These are phyloP conservation scores for Phialemoniopsis sp. DNA, from an alignment of 2,329 filamentous ascomycete genomes.

Conservation along the genomic window DNA sequence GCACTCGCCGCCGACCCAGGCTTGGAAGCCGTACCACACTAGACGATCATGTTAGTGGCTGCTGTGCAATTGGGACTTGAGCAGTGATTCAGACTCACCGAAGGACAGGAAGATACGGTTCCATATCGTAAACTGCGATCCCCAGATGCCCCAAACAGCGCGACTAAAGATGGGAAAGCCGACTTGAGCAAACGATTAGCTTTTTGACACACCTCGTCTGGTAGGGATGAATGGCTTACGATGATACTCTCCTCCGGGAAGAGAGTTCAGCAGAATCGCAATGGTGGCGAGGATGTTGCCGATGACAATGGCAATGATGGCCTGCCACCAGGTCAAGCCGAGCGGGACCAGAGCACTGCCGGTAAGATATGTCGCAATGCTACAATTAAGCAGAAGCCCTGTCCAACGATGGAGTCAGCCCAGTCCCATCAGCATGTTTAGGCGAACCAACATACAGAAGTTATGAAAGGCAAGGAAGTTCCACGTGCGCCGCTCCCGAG, in stretches of 20 bases:
- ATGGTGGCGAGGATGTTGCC: slow-evolving; percentile 32
- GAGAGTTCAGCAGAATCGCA: slow-evolving; percentile 35
- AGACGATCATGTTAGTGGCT: neutral
- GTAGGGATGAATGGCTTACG: slow-evolving; percentile 15
- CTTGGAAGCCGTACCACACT: slow-evolving; percentile 34
- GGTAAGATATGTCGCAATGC: slow-evolving; percentile 34
- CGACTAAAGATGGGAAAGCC: slow-evolving; percentile 27
- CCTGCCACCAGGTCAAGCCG: slow-evolving; percentile 36
- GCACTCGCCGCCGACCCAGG: slow-evolving; percentile 41
- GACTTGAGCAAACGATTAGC: slow-evolving; percentile 5
- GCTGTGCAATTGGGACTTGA: no score
- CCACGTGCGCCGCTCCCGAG: slow-evolving; percentile 36
- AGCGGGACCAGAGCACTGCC: slow-evolving; percentile 35
- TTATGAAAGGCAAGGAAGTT: slow-evolving; percentile 36
- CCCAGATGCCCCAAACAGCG: slow-evolving; percentile 23
- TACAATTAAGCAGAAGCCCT: slow-evolving; percentile 44
- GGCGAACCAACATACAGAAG: slow-evolving; percentile 25
- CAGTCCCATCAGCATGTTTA: neutral
- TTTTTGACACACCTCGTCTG: neutral
- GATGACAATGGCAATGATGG: slow-evolving; percentile 32
- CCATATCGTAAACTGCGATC: slow-evolving; percentile 19
- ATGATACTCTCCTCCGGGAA: slow-evolving; percentile 36
- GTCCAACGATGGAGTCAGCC: neutral
- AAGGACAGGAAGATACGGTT: slow-evolving; percentile 35
- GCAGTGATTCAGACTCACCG: slow-evolving; percentile 24